These are phyloP conservation scores for Lasiosphaeria ovina DNA, from an alignment of 495 filamentous ascomycete genomes.

Conservation along the genomic window DNA sequence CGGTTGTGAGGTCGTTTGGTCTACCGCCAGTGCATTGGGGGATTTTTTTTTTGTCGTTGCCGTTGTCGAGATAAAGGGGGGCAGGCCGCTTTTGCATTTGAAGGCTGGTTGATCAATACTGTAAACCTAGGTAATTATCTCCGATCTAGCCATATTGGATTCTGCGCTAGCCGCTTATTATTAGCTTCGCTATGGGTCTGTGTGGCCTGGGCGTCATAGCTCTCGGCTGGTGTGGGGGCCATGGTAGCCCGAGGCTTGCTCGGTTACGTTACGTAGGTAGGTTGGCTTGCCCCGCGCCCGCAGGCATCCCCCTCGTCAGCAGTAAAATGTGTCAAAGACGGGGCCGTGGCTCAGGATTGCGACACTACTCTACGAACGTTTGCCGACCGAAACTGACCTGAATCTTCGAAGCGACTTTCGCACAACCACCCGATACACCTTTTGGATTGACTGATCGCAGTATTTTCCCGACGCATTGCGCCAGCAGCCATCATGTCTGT, in stretches of 20 bases:
- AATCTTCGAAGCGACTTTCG: too few relatives aligned
- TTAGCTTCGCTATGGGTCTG: neutral
- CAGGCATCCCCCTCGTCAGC: too few relatives aligned
- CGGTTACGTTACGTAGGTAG: too few relatives aligned
- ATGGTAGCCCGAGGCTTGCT: too few relatives aligned
- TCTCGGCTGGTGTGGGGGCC: neutral
- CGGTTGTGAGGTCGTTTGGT: too few relatives aligned
- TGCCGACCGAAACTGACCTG: too few relatives aligned
- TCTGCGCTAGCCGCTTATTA: neutral
- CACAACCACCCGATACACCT: neutral
- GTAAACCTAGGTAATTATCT: neutral
- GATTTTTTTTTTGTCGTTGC: neutral
- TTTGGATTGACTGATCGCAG: neutral
- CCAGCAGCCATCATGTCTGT: slow-evolving; percentile 38
- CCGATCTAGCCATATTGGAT: neutral
- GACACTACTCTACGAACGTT: too few relatives aligned
- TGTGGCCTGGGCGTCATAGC: slow-evolving; percentile 1
- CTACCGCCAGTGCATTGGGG: neutral
- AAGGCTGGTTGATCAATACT: neutral
- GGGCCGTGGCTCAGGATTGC: too few relatives aligned
- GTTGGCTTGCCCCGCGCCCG: too few relatives aligned
- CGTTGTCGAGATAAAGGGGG: neutral
- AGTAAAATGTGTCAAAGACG: too few relatives aligned
- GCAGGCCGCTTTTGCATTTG: neutral
- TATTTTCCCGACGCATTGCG: neutral